phyloP scores from a whole-genome alignment of 2,329 filamentous ascomycete genomes.

The Phialophora verrucosa region DNA sequence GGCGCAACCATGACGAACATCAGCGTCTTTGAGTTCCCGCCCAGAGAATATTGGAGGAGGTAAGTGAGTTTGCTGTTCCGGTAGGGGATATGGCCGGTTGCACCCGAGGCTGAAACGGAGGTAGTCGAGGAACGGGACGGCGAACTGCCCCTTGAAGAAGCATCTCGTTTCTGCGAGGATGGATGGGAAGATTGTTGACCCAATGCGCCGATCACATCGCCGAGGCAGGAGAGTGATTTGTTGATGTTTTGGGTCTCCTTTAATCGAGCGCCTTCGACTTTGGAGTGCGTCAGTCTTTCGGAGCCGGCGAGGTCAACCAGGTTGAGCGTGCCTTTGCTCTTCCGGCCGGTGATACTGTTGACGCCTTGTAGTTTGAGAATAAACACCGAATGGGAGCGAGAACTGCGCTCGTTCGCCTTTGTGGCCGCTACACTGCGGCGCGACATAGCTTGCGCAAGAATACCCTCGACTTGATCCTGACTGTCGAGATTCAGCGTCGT shows the following conservation, averaged over 20 bases:
- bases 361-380: constrained; percentile 73
- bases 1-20: constrained; percentile 99
- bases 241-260: constrained; percentile 98
- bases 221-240: constrained; percentile 86
- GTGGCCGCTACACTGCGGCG: constrained; percentile 94
- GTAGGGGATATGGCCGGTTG: constrained; percentile 78
- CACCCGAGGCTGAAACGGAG: not conserved
- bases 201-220: constrained; percentile 93
- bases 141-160: not conserved
- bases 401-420: constrained; percentile 95
- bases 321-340: constrained; percentile 91
- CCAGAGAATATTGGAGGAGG: constrained; percentile 89
- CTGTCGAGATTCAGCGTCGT: constrained; percentile 78
- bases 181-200: constrained; percentile 64
- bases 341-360: constrained; percentile 78
- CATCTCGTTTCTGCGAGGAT: not conserved
- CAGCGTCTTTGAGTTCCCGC: constrained; percentile 94
- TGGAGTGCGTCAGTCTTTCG: constrained; percentile 85
- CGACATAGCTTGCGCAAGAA: constrained; percentile 78
- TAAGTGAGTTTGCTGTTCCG: constrained; percentile 97
- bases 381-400: constrained; percentile 93
- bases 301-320: constrained; percentile 94
- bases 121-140: not conserved
- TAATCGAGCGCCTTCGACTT: constrained; percentile 82
- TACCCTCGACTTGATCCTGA: constrained; percentile 76